Percentiles rank a stretch among this genome's conserved stretches.
These are phyloP conservation scores for Globisporangium yorkense DNA, from an alignment of 352 stramenopile species.

Conservation along the genomic window DNA sequence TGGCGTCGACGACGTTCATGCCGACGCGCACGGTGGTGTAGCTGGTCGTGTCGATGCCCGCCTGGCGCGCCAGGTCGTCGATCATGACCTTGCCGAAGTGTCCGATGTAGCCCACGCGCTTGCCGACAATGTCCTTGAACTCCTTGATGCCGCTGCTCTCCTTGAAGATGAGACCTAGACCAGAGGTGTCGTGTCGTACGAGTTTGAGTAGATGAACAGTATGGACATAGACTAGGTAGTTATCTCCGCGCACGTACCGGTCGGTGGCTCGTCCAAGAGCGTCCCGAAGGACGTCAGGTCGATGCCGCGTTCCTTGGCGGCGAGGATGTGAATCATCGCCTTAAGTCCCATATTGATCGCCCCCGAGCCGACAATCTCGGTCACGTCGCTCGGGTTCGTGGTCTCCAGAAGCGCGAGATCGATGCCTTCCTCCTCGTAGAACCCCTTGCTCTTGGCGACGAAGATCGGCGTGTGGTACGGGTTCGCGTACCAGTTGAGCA, in stretches of 20 bases:
- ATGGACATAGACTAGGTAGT: no score
- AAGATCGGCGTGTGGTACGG: conserved; percentile 54
- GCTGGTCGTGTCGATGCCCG: conserved; percentile 33
- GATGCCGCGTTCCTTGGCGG: conserved; percentile 42
- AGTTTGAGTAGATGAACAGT: neutral
- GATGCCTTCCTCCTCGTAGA: conserved; percentile 49
- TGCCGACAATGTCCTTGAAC: conserved; percentile 50
- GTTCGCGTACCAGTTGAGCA: conserved; percentile 52
- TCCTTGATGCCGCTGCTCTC: conserved; percentile 40
- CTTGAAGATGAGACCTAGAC: conserved; percentile 38
- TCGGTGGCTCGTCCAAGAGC: conserved; percentile 40
- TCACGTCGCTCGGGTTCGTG: conserved; percentile 44
- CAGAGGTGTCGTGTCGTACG: neutral
- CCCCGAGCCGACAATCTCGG: conserved; percentile 43
- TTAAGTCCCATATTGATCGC: conserved; percentile 44
- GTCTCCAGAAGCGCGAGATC: conserved; percentile 44
- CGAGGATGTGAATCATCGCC: conserved; percentile 48
- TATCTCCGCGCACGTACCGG: conserved; percentile 10
- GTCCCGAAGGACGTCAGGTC: conserved; percentile 41
- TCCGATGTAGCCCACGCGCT: conserved; percentile 45
- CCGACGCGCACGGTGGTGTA: conserved; percentile 41
- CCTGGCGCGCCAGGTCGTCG: conserved; percentile 44
- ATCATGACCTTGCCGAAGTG: conserved; percentile 53
- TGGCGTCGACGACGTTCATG: conserved; percentile 51
- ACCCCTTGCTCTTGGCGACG: conserved; percentile 42